Percentiles rank a stretch among this genome's conserved stretches.
Evolutionary conservation across 805 yeast species (phyloP).

Genomic region (Pichia scutulata): DNA sequence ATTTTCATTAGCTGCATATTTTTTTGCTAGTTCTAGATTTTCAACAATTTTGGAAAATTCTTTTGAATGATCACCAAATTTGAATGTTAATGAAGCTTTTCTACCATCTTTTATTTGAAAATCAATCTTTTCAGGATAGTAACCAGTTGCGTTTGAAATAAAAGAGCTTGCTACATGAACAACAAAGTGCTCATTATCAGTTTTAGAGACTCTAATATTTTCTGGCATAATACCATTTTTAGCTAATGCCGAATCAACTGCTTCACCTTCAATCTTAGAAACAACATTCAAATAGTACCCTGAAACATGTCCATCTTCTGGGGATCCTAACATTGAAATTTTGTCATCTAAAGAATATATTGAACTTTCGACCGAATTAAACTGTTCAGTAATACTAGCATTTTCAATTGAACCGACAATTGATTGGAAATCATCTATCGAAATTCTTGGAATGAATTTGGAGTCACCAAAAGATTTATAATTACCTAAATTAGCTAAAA

Average conservation of each 20-base stretch:
- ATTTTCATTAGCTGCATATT: conserved; percentile 64
- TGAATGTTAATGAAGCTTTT: conserved; percentile 37
- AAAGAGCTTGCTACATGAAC: conserved; percentile 65
- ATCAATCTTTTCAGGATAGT: conserved; percentile 44
- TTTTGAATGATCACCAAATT: conserved; percentile 69
- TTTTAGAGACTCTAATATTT: conserved; percentile 68
- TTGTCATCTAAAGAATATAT: conserved; percentile 45
- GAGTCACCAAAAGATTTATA: conserved; percentile 85
- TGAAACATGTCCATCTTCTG: conserved; percentile 66
- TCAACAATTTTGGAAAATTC: conserved; percentile 58
- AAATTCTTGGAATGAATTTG: conserved; percentile 68
- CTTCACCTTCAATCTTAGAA: conserved; percentile 54
- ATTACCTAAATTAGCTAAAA: conserved; percentile 67
- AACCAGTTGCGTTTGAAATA: conserved; percentile 40
- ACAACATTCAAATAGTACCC: conserved; percentile 58
- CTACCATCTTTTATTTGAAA: conserved; percentile 33
- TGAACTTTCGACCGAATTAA: conserved; percentile 36
- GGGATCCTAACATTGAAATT: conserved; percentile 63
- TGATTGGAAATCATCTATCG: conserved; percentile 38
- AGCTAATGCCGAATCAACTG: conserved; percentile 60
- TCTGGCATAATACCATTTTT: conserved; percentile 62
- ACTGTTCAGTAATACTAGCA: conserved; percentile 28
- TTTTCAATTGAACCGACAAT: conserved; percentile 38
- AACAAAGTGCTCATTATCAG: conserved; percentile 37
- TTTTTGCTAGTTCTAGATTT: conserved; percentile 48